A percentile compares a stretch with the other conserved stretches of the same genome.
These are phyloP conservation scores for Coemansia aciculifera DNA, from an alignment of 192 early-diverging fungal genomes.

Conservation along the genomic window DNA sequence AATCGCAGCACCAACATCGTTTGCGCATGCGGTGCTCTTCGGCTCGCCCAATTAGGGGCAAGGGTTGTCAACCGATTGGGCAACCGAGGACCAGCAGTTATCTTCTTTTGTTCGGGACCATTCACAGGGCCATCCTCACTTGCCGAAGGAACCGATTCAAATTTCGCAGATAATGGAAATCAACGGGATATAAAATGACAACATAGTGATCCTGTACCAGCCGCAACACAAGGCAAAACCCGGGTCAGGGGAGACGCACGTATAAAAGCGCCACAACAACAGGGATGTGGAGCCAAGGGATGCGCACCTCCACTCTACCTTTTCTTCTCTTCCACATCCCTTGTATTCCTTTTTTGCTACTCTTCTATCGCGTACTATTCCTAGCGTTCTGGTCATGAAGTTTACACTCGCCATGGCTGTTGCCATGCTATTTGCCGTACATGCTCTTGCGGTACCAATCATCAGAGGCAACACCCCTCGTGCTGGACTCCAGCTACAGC, in stretches of 20 bases:
- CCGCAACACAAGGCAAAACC: not conserved
- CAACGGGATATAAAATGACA: not conserved
- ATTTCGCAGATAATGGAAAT: not conserved
- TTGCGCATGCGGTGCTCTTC: not conserved
- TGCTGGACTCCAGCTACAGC: not conserved
- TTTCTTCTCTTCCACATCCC: not conserved
- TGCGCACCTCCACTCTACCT: not conserved
- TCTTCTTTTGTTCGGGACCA: not conserved
- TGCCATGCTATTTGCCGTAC: not conserved
- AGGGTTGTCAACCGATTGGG: not conserved
- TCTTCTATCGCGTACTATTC: not conserved
- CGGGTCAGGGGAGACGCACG: not conserved
- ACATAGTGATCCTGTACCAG: not conserved
- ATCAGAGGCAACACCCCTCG: not conserved
- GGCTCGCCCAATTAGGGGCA: conserved; percentile 3
- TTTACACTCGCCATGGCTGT: not conserved
- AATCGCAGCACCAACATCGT: not conserved
- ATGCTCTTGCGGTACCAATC: not conserved
- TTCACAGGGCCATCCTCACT: not conserved
- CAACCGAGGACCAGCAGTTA: not conserved
- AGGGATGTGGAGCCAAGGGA: not conserved
- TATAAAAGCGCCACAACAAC: conserved; percentile 2
- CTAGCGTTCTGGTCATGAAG: not conserved
- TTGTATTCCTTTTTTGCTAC: not conserved
- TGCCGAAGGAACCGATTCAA: not conserved